phyloP scores from a whole-genome alignment of 2,329 filamentous ascomycete genomes.

The Aspergillus quadricinctus region DNA sequence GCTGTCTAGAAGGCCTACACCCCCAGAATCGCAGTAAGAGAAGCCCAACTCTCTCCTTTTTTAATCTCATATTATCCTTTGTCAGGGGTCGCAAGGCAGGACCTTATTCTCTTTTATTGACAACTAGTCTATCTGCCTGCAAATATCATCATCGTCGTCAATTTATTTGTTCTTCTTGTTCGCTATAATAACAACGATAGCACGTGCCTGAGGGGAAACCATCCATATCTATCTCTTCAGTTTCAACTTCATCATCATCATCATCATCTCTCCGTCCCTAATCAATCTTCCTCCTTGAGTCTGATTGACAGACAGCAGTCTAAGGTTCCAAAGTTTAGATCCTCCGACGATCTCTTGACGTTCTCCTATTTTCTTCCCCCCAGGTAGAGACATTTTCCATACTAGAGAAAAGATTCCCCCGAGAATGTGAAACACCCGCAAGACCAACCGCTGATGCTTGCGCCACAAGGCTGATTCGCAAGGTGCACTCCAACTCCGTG shows the following conservation, averaged over 20 bases:
- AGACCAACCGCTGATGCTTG: constrained; percentile 3
- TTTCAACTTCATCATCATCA: background rate
- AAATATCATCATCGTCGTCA: background rate
- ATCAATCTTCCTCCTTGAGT: background rate
- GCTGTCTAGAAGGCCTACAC: background rate
- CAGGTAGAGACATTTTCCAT: background rate
- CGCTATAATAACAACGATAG: background rate
- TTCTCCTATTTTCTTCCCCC: background rate
- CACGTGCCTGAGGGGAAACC: background rate
- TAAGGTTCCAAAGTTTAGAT: background rate
- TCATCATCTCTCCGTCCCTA: background rate
- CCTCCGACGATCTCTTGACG: background rate
- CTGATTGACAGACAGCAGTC: background rate
- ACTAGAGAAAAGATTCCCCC: background rate
- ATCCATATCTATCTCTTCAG: background rate
- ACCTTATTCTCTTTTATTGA: background rate
- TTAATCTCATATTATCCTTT: background rate
- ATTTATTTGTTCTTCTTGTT: background rate
- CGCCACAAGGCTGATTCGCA: constrained; percentile 22
- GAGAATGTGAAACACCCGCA: constrained; percentile 11
- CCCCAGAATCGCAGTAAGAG: background rate
- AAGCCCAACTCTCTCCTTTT: background rate
- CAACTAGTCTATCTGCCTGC: background rate
- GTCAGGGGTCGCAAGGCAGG: too few species aligned
- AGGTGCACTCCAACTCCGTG: constrained; percentile 10